Conservation (phyloP, 2,329 filamentous ascomycete genomes). For the Neonectria magnoliae region DNA sequence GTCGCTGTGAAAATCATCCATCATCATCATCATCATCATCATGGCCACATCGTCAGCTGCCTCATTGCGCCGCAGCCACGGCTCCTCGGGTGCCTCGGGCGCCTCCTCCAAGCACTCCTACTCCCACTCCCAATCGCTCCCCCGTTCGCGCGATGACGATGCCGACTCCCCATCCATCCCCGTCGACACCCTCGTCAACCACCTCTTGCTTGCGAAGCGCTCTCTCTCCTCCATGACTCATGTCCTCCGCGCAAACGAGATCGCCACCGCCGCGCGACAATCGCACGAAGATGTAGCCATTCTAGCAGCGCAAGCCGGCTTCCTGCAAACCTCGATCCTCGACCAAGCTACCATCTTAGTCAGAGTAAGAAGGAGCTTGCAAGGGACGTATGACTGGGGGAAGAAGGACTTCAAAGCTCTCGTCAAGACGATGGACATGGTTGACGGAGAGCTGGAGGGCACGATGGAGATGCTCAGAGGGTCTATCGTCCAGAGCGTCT, state of each 20-base stretch:
- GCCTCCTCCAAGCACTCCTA: conserved; percentile 47
- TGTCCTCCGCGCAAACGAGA: conserved; percentile 86
- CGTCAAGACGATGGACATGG: conserved; percentile 72
- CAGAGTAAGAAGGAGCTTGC: conserved; percentile 62
- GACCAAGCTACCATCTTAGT: conserved; percentile 65
- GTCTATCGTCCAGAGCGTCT: conserved; percentile 71
- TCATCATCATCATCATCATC: conserved; percentile 41
- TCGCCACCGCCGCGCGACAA: conserved; percentile 79
- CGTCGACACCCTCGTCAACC: conserved; percentile 82
- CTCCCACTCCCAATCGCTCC: conserved; percentile 32
- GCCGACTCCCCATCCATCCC: conserved; percentile 38
- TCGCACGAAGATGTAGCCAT: conserved; percentile 83
- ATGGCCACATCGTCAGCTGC: conserved; percentile 51
- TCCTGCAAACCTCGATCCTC: conserved; percentile 70
- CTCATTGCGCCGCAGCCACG: conserved; percentile 50
- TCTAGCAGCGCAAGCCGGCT: conserved; percentile 74
- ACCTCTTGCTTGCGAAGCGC: conserved; percentile 87
- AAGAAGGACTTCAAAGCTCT: conserved; percentile 70
- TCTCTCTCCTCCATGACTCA: conserved; percentile 85
- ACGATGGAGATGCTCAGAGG: conserved; percentile 73
- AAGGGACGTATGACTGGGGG: conserved; percentile 65
- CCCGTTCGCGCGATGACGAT: conserved; percentile 35
- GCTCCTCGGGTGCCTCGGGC: conserved; percentile 49
- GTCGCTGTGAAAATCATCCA: conserved; percentile 4
- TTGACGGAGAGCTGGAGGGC: conserved; percentile 70